Percentiles rank a stretch among this genome's conserved stretches.
Evolutionary conservation across 2,329 filamentous ascomycete genomes (phyloP).

Genomic region (Pseudogymnoascus sp.): DNA sequence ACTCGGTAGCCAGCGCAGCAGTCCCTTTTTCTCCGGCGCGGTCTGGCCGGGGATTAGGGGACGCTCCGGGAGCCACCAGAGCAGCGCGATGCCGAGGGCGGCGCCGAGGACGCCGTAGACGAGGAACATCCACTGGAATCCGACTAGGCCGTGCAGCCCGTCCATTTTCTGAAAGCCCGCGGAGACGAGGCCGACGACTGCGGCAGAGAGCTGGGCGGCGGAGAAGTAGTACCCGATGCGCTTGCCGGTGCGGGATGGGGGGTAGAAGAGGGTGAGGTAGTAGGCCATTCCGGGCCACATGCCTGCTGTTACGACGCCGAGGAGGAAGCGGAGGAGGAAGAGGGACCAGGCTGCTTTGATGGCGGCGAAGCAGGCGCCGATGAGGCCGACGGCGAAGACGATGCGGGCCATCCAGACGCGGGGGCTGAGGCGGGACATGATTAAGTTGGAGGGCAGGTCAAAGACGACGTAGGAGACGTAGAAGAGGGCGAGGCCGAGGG

Average conservation of each 20-base stretch:
- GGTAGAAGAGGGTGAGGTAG: slow-evolving; percentile 87
- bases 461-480: slow-evolving; percentile 90
- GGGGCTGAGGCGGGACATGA: slow-evolving; percentile 79
- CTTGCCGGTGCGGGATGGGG: slow-evolving; percentile 76
- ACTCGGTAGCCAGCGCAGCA: slow-evolving; percentile 58
- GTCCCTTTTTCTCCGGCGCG: slow-evolving; percentile 32
- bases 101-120: slow-evolving; percentile 72
- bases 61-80: slow-evolving; percentile 88
- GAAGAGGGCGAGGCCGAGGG: slow-evolving; percentile 77
- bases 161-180: slow-evolving; percentile 92
- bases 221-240: slow-evolving; percentile 87
- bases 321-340: slow-evolving; percentile 58
- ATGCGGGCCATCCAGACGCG: slow-evolving; percentile 90
- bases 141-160: slow-evolving; percentile 63
- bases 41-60: slow-evolving; percentile 63
- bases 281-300: slow-evolving; percentile 97
- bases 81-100: slow-evolving; percentile 59
- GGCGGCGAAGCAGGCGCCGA: slow-evolving; percentile 75
- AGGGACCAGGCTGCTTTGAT: slow-evolving; percentile 78
- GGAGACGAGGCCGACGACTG: slow-evolving; percentile 81
- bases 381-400: slow-evolving; percentile 76
- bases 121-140: slow-evolving; percentile 90
- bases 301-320: slow-evolving; percentile 81
- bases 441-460: slow-evolving; percentile 77
- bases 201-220: slow-evolving; percentile 78